Base-by-base conservation (phyloP, 139 green algal genomes). In the Chlamydomonas sp. region DNA sequence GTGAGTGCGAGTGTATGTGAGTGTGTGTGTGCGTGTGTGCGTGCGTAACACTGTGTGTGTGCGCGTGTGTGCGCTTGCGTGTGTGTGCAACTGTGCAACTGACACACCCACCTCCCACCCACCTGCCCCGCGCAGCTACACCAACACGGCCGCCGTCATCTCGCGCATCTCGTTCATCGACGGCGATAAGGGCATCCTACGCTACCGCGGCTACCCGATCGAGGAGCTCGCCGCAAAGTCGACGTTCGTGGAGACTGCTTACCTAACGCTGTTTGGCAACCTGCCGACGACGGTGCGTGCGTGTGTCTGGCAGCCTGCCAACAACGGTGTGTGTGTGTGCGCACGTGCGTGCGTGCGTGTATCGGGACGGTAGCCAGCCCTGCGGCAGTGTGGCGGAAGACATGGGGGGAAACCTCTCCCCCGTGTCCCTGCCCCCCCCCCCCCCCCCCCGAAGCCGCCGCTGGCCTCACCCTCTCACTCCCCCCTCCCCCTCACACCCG, bases 91-190 rank as follows among this genome's bases (percentile, higher is more conserved):
- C n/a, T n/a, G n/a, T n/a, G n/a, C n/a, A n/a, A n/a, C n/a, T n/a
- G n/a, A n/a, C n/a, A n/a, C n/a, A n/a, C n/a, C n/a, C n/a, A n/a
- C n/a, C n/a, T n/a, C n/a, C n/a, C n/a, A n/a, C n/a, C n/a, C n/a
- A n/a, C n/a, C n/a, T n/a, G n/a, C 43, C 20, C 13, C 58, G 22
- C 33, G 28, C 69, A 96, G 92, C 6, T 98, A 97, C 83, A 89
- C 92, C 5, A 98, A 98, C 84, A 98, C 94, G 0, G 73, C 90
- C 0, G 86, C 93, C 5, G 91, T 94, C 60, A 88, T 88, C 50
- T 94, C 83, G 29, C 72, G 70, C 36, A 96, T 99, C 67, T 95
- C 83, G 2, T 99, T 88, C 87, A 99, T 99, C 65, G 94, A 99
- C 70, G 94, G 94, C 67, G 92, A 93, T 57, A 91, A 91, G 79